Conservation (phyloP, 306 rosid species). For the Hippophae gyantsensis region DNA sequence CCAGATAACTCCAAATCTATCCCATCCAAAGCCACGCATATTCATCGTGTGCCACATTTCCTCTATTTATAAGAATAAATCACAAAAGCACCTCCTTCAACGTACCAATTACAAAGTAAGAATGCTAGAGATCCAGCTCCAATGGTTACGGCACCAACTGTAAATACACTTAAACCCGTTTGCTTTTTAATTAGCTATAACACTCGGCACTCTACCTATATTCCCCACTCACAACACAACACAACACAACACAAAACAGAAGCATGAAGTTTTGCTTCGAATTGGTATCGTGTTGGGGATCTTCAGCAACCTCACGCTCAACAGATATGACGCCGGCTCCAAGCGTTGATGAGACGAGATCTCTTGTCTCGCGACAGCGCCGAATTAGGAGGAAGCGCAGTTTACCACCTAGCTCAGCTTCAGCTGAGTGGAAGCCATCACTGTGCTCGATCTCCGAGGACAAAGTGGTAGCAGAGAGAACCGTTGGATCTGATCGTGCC, state of each 20-base stretch:
- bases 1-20: no score
- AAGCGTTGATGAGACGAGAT: constrained; percentile 18
- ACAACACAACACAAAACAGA: neutral
- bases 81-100: no score
- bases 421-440: constrained; percentile 53
- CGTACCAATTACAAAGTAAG: no score
- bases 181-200: no score
- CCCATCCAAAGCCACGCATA: no score
- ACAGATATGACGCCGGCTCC: no score
- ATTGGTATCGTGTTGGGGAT: constrained; percentile 39
- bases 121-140: no score
- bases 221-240: neutral
- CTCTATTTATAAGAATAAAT: no score
- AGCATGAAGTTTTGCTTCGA: constrained; percentile 38
- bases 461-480: neutral
- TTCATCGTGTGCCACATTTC: no score
- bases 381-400: constrained; percentile 10
- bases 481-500: constrained; percentile 5
- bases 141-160: no score
- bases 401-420: neutral
- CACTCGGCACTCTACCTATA: no score
- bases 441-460: constrained; percentile 50
- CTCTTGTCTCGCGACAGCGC: constrained; percentile 12
- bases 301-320: constrained; percentile 2
- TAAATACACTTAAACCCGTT: no score